Evolutionary conservation across 2,329 filamentous ascomycete genomes (phyloP).

Genomic region (Fusarium abutilonis): DNA sequence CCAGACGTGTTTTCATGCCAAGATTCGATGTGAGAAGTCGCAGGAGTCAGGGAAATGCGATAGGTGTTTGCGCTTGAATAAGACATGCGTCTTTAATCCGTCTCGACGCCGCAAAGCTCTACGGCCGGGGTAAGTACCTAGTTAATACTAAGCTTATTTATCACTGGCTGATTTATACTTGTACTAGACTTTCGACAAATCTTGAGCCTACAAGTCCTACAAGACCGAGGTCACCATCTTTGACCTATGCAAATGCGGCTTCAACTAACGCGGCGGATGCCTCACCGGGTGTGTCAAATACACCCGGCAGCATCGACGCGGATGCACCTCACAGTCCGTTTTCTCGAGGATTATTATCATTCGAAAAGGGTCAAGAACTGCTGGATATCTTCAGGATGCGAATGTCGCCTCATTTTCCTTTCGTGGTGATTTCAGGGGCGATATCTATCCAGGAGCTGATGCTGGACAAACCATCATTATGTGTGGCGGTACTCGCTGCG

Average conservation of each 20-base stretch:
- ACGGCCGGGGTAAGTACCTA: constrained; percentile 26
- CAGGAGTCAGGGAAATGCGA: constrained; percentile 49
- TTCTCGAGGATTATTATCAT: constrained; percentile 31
- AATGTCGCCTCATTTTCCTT: constrained; percentile 46
- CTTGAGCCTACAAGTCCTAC: constrained; percentile 22
- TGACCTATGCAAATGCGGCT: constrained; percentile 13
- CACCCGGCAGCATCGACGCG: constrained; percentile 24
- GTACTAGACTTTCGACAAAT: constrained; percentile 20
- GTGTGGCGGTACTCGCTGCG: constrained; percentile 46
- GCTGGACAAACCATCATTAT: constrained; percentile 41
- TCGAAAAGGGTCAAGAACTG: constrained; percentile 42
- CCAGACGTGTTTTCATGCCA: constrained; percentile 50
- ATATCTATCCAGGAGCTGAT: constrained; percentile 34
- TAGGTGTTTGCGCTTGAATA: constrained; percentile 48
- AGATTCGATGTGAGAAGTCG: constrained; percentile 50
- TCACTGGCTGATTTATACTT: neutral
- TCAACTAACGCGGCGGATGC: constrained; percentile 12
- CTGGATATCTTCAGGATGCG: constrained; percentile 40
- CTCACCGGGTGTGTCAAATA: constrained; percentile 8
- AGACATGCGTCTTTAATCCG: constrained; percentile 48
- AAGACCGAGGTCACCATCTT: constrained; percentile 30
- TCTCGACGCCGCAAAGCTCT: constrained; percentile 44
- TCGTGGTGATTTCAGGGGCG: constrained; percentile 41
- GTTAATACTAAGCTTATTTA: neutral
- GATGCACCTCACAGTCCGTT: constrained; percentile 41